phyloP scores from a whole-genome alignment of 179 eudicot species.

The Dionaea muscipula region DNA sequence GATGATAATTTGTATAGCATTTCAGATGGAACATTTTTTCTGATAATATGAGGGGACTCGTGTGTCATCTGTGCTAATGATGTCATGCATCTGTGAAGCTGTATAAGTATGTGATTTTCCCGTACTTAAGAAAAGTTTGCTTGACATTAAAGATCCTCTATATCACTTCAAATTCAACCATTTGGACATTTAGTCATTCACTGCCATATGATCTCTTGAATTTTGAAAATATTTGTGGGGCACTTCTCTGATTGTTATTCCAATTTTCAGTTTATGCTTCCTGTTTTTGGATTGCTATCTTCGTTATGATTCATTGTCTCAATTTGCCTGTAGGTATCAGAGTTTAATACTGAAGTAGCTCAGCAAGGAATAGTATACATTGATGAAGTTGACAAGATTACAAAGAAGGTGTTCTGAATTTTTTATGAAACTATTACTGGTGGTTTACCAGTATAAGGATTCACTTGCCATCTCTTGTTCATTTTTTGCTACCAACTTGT shows the following conservation, averaged over 20 bases:
- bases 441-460: background rate
- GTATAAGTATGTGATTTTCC: too few species aligned
- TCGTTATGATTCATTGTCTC: background rate
- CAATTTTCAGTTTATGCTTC: background rate
- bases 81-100: too few species aligned
- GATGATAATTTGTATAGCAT: too few species aligned
- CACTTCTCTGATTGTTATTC: background rate
- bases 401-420: constrained; percentile 36
- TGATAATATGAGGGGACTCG: too few species aligned
- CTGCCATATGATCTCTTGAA: too few species aligned
- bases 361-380: constrained; percentile 61
- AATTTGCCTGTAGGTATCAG: constrained; percentile 41
- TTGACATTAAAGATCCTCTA: too few species aligned
- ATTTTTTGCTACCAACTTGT: constrained; percentile 5
- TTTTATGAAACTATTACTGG: background rate
- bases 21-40: too few species aligned
- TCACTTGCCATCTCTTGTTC: background rate
- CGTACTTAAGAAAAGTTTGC: too few species aligned
- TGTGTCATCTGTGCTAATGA: too few species aligned
- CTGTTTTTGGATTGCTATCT: background rate
- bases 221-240: background rate
- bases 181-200: too few species aligned
- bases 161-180: too few species aligned
- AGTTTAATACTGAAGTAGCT: constrained; percentile 55
- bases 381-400: constrained; percentile 67